These are phyloP conservation scores for Kitagawia praeruptora DNA, from an alignment of 129 eudicot species.

Conservation along the genomic window DNA sequence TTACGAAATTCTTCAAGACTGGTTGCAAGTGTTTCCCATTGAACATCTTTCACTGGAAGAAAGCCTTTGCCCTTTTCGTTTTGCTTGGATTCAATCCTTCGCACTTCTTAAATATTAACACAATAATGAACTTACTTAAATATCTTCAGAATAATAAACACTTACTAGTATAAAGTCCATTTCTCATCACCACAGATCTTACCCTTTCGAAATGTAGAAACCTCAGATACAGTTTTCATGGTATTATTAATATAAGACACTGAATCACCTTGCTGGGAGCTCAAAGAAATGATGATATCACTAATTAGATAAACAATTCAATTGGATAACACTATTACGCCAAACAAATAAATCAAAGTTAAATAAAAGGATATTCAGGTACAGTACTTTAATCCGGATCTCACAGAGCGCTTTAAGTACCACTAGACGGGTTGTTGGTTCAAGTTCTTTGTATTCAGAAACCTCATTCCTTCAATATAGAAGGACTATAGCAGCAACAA, in stretches of 20 bases:
- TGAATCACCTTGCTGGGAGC: slow-evolving; percentile 67
- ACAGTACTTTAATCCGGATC: slow-evolving; percentile 62
- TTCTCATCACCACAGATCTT: slow-evolving; percentile 54
- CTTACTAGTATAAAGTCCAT: slow-evolving; percentile 62
- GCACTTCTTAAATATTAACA: slow-evolving; percentile 36
- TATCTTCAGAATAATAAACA: background rate
- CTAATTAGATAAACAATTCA: background rate
- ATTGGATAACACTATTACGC: background rate
- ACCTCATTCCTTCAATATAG: slow-evolving; percentile 54
- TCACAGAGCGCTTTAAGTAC: slow-evolving; percentile 90
- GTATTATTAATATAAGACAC: slow-evolving; percentile 43
- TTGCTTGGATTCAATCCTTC: slow-evolving; percentile 15
- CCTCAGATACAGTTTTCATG: slow-evolving; percentile 39
- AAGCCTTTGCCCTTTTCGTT: slow-evolving; percentile 21
- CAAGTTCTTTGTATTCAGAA: slow-evolving; percentile 60
- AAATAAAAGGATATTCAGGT: slow-evolving; percentile 2
- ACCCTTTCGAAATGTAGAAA: slow-evolving; percentile 47
- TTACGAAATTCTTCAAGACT: slow-evolving; percentile 63
- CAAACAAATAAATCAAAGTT: background rate
- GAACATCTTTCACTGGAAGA: slow-evolving; percentile 13
- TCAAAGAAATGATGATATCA: background rate
- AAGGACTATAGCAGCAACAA: slow-evolving; percentile 10
- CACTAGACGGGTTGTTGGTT: slow-evolving; percentile 56
- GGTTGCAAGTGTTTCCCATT: slow-evolving; percentile 90
- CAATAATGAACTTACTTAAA: background rate